Evolutionary conservation across 495 filamentous ascomycete genomes (phyloP), one percentile per base, ranked within the genome.

Genomic region (Penicillium daleae): DNA sequence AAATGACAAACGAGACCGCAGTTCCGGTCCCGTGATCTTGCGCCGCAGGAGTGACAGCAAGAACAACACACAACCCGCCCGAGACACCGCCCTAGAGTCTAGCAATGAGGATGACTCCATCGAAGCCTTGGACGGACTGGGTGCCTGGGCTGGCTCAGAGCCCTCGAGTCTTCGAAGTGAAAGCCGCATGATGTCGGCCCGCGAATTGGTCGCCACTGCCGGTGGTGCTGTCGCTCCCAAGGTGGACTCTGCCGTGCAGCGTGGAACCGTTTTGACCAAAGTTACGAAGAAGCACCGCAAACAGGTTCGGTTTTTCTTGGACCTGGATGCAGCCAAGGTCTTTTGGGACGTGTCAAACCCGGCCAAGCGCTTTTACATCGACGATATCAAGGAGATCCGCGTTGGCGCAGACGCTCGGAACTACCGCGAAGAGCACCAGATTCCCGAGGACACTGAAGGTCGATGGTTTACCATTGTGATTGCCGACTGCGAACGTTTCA

Each of bases 401-500:
- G 85, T 87, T 37, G 94, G 92, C 37, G 82, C 86, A n/a, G 92
- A 97, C 70, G 92, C 93, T 35, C 83, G 87, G 49, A 93, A 96
- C 65, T 96, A 97, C 66, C 89, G 91, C 12, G 89, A 96, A 71
- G 93, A 97, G 69, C 89, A 90, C 66, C 83, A 86, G 39, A 73
- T 95, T 31, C 65, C 86, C 4, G 82, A 86, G 56, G 81, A 84
- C 10, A 78, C 80, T 5, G 88, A 92, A 71, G 74, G 80, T 29
- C 83, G 86, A 22, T 97, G 93, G 87, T 91, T 97, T 66, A 95
- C 95, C 29, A 90, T 99, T 62, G 82, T 96, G 48, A 96, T 96
- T 71, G 80, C 85, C 5, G 85, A 90, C 50, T 82, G 83, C 13
- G 85, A 89, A 29, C 81, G 88, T 15, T 87, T 85, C 24, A 92